Evolutionary conservation across 2,329 filamentous ascomycete genomes (phyloP).

Genomic region (Cladosporium phlei): DNA sequence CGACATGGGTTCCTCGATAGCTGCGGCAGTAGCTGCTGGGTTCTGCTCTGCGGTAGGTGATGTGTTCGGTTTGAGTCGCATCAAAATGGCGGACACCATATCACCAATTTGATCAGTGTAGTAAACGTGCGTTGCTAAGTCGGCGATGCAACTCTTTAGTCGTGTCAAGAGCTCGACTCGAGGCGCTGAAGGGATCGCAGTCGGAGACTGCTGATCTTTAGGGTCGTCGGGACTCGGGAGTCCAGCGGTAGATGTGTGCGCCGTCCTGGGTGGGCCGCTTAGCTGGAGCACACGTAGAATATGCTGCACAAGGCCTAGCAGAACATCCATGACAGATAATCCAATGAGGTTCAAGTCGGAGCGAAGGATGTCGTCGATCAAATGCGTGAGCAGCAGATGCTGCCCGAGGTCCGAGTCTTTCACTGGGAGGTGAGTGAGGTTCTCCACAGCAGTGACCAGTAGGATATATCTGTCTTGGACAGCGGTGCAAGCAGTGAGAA

Average conservation of each 20-base stretch:
- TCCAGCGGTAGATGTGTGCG: constrained; percentile 27
- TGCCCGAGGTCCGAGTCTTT: constrained; percentile 64
- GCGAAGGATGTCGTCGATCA: constrained; percentile 76
- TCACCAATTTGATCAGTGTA: constrained; percentile 95
- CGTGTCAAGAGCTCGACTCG: constrained; percentile 62
- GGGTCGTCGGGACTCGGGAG: constrained; percentile 7
- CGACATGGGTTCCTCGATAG: constrained; percentile 47
- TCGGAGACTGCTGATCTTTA: constrained; percentile 10
- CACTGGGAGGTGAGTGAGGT: constrained; percentile 62
- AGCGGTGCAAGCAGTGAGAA: constrained; percentile 80
- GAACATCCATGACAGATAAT: constrained; percentile 90
- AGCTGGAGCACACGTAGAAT: constrained; percentile 73
- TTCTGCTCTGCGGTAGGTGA: constrained; percentile 20
- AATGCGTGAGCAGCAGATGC: constrained; percentile 68
- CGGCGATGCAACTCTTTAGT: constrained; percentile 79
- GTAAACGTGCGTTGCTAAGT: constrained; percentile 89
- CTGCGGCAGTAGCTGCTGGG: constrained; percentile 44
- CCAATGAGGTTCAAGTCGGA: constrained; percentile 93
- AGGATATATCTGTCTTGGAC: constrained; percentile 94
- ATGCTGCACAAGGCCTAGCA: constrained; percentile 79
- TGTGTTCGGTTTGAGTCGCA: constrained; percentile 64
- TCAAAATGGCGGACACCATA: constrained; percentile 79
- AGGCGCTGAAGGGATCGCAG: constrained; percentile 41
- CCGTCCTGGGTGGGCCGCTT: constrained; percentile 34
- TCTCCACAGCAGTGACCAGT: constrained; percentile 74